Conservation (phyloP, 1,284 basidiomycete genomes). For the Ceratobasidium sp. region DNA sequence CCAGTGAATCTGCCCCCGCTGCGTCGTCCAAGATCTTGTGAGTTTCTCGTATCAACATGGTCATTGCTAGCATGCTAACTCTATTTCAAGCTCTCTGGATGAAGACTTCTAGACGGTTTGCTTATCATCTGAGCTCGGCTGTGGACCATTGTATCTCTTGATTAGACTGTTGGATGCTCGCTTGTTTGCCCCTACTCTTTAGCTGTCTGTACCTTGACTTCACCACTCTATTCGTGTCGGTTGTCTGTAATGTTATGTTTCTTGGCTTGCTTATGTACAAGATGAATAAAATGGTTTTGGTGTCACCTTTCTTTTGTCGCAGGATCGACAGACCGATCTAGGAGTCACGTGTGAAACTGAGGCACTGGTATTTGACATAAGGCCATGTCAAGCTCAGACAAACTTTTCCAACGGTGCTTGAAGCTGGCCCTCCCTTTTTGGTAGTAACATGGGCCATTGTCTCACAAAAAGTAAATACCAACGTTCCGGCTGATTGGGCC, state of each 20-base stretch:
- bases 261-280: slow-evolving; percentile 11
- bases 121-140: not conserved
- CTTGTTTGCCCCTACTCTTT: slow-evolving; percentile 20
- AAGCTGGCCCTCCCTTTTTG: too few species aligned
- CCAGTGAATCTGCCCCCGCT: slow-evolving; percentile 15
- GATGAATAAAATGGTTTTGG: slow-evolving; percentile 3
- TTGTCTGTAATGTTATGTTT: slow-evolving; percentile 33
- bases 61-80: not conserved
- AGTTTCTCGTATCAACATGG: not conserved
- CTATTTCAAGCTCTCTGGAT: slow-evolving; percentile 48
- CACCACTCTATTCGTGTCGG: not conserved
- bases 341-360: too few species aligned
- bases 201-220: slow-evolving; percentile 26
- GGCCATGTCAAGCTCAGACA: too few species aligned
- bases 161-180: not conserved
- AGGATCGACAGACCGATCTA: too few species aligned
- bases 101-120: slow-evolving; percentile 53
- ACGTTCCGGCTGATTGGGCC: too few species aligned
- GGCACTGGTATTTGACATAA: too few species aligned
- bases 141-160: slow-evolving; percentile 8
- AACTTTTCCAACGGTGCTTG: too few species aligned
- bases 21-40: slow-evolving; percentile 37
- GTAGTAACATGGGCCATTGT: too few species aligned
- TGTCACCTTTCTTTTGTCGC: not conserved
- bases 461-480: too few species aligned